Evolutionary conservation across 2,329 filamentous ascomycete genomes (phyloP), one percentile per base, ranked within the genome.

Genomic region (Chaetomium globosum): DNA sequence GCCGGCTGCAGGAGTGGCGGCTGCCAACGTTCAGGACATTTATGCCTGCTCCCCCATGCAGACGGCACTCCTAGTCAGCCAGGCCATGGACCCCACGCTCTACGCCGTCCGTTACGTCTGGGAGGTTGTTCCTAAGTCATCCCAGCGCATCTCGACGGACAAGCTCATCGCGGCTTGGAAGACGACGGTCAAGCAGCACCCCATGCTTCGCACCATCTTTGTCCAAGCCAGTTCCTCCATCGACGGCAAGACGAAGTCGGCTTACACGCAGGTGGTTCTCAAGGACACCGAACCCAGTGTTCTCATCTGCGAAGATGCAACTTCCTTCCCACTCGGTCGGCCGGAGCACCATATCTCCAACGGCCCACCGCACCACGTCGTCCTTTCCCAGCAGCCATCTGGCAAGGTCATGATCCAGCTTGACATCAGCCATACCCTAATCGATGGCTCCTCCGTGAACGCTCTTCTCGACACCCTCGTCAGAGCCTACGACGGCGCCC

Each of bases 131-230:
- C 48, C 59, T 28, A 61, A n/a, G 31, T 49, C 54, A 7, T 16
- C 48, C 1, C 23, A 46, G 19, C 3, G 23, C 2, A 33, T 65
- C 23, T 61, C 63, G 12, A 48, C 30, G 4, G 49, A 28, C 12
- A 63, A 54, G 28, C 55, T 68, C 9, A 26, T 57, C 10, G 7
- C 19, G 12, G 86, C 89, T 1, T 93, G 92, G 87, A 70, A 79
- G 3, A 71, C 74, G 0, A 78, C 89, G 0, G 77, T 88, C 39
- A 69, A 73, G 3, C 70, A 77, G 1, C 81, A 87, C n/a, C 81
- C 91, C 12, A 85, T 95, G 21, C 75, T 97, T 7, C 84, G 93
- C 30, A 92, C 89, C 0, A 81, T 80, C 0, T 96, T 97, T 71
- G 77, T 90, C 0, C 81, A 86, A 33, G 93, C 92, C 0, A 78